Evolutionary conservation across 2,329 filamentous ascomycete species (phyloP).

Genomic region (Pseudogymnoascus sp.): DNA sequence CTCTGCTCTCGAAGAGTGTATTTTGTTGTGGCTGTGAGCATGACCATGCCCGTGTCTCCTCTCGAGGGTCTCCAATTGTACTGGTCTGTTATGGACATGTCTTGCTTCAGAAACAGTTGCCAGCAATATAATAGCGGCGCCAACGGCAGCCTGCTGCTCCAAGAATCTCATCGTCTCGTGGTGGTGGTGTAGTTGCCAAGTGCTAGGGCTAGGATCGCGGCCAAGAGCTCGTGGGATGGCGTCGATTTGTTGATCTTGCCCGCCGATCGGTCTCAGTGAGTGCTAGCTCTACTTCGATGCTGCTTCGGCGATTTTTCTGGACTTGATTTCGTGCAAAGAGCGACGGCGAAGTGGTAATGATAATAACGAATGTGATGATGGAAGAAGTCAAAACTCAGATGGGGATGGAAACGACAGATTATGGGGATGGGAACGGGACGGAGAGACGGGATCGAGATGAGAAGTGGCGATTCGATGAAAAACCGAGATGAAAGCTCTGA

Average conservation of each 20-base stretch:
- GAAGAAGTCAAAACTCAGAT: not conserved
- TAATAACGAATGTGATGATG: not conserved
- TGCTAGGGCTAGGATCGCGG: not conserved
- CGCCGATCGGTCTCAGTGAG: not conserved
- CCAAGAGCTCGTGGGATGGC: not conserved
- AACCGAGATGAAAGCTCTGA: not conserved
- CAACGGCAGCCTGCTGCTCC: slow-evolving; percentile 41
- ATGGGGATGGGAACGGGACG: not conserved
- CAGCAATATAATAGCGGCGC: slow-evolving; percentile 41
- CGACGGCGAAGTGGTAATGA: not conserved
- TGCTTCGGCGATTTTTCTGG: not conserved
- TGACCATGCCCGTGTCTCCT: slow-evolving; percentile 22
- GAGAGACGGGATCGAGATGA: not conserved
- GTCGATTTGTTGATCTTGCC: not conserved
- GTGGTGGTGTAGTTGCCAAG: not conserved
- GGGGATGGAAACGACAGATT: not conserved
- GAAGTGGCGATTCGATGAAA: not conserved
- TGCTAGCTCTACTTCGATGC: not conserved
- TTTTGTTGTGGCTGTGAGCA: slow-evolving; percentile 15
- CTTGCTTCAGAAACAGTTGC: slow-evolving; percentile 26
- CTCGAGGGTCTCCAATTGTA: slow-evolving; percentile 22
- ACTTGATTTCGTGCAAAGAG: not conserved
- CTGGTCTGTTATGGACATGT: slow-evolving; percentile 16
- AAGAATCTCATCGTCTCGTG: slow-evolving; percentile 44
- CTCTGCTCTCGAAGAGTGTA: slow-evolving; percentile 20